Conservation (phyloP, 2,329 filamentous ascomycete species). For the Aspergillus brasiliensis region DNA sequence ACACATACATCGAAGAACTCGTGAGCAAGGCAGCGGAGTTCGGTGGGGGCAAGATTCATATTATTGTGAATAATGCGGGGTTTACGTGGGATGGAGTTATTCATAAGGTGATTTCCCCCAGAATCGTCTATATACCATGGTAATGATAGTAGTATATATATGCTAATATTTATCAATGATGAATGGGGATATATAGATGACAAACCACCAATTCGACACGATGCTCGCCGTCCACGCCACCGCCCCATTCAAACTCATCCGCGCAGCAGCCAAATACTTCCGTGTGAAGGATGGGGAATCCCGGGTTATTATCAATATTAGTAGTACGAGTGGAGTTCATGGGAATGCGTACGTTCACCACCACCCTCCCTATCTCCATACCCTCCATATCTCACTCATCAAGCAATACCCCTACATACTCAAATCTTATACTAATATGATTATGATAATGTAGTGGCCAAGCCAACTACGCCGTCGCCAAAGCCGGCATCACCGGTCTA, state of each 20-base stretch:
- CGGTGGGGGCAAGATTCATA: conserved; percentile 83
- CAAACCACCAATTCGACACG: conserved; percentile 87
- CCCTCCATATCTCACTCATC: background rate
- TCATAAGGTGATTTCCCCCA: conserved; percentile 64
- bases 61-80: conserved; percentile 88
- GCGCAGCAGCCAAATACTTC: conserved; percentile 82
- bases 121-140: no score
- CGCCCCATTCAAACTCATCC: conserved; percentile 80
- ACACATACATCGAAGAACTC: conserved; percentile 69
- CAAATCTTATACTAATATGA: no score
- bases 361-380: background rate
- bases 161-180: conserved; percentile 7
- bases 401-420: no score
- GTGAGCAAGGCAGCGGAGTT: conserved; percentile 76
- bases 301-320: conserved; percentile 80
- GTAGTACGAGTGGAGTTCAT: conserved; percentile 76
- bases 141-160: background rate
- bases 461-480: conserved; percentile 83
- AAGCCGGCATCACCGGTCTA: conserved; percentile 79
- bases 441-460: conserved; percentile 58
- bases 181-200: conserved; percentile 59
- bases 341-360: conserved; percentile 66
- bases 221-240: conserved; percentile 83
- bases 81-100: conserved; percentile 94
- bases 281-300: conserved; percentile 80